Conservation (phyloP, 306 rosid species). For the Begonia masoniana region DNA sequence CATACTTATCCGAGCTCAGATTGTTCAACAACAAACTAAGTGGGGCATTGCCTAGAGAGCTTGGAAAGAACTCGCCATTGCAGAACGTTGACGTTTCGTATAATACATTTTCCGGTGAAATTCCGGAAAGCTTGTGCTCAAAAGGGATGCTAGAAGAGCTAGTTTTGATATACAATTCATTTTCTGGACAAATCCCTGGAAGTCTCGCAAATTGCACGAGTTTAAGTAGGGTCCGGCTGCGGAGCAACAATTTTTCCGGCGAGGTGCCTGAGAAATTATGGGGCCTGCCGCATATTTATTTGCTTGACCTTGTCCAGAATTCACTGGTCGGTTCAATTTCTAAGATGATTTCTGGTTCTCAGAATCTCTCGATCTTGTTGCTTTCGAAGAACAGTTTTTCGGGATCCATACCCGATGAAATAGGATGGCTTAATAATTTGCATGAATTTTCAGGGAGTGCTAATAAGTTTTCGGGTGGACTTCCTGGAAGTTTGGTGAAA, state of each 20-base stretch:
- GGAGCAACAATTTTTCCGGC: conserved; percentile 55
- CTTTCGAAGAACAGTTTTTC: conserved; percentile 43
- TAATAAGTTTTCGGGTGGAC: conserved; percentile 35
- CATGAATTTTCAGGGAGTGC: conserved; percentile 25
- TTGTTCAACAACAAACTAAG: conserved; percentile 48
- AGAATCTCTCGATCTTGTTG: conserved; percentile 36
- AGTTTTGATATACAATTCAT: conserved; percentile 41
- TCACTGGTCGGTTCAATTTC: conserved; percentile 54
- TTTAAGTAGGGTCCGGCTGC: conserved; percentile 40
- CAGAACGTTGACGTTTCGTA: conserved; percentile 38
- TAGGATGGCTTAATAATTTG: conserved; percentile 35
- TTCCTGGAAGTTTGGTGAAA: conserved; percentile 35
- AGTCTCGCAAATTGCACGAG: conserved; percentile 40
- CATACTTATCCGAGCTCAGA: conserved; percentile 34
- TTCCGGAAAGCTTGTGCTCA: conserved; percentile 42
- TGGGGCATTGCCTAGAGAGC: conserved; percentile 37
- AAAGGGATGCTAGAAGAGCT: conserved; percentile 27
- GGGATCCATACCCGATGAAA: conserved; percentile 44
- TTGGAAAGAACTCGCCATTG: conserved; percentile 43
- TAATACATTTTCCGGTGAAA: conserved; percentile 38
- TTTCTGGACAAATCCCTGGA: conserved; percentile 47
- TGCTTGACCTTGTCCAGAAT: conserved; percentile 45
- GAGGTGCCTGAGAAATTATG: conserved; percentile 46
- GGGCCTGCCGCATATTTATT: conserved; percentile 46
- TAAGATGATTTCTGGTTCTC: conserved; percentile 28